Conservation (phyloP, 148 eudicot genomes). For the Silene latifolia region DNA sequence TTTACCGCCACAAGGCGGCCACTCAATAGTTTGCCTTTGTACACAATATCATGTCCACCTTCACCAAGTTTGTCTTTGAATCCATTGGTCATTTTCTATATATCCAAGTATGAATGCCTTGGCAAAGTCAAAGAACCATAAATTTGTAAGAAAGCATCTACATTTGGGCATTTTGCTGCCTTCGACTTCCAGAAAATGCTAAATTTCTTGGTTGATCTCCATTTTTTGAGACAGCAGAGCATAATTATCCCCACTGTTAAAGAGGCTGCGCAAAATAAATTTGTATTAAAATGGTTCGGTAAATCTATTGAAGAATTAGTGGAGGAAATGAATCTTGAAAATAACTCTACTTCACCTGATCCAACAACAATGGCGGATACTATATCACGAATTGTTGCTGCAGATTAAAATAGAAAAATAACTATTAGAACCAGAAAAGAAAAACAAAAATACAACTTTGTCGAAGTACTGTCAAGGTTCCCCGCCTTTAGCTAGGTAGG, state of each 20-base stretch:
- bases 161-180: constrained; percentile 1
- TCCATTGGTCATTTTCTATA: not conserved
- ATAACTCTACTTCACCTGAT: not conserved
- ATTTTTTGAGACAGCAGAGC: not conserved
- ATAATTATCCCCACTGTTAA: not conserved
- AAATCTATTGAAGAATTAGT: not conserved
- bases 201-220: not conserved
- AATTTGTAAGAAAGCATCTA: not conserved
- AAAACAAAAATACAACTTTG: too few relatives aligned
- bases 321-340: not conserved
- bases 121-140: not conserved
- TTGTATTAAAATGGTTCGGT: not conserved
- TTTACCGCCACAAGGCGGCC: constrained; percentile 30
- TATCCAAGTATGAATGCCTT: not conserved
- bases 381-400: too few relatives aligned
- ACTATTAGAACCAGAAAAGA: too few relatives aligned
- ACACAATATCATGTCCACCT: constrained; percentile 10
- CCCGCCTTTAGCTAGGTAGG: too few relatives aligned
- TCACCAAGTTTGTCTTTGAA: not conserved
- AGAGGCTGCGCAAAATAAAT: not conserved
- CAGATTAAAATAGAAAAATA: too few relatives aligned
- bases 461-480: too few relatives aligned
- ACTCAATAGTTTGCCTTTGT: constrained; percentile 24
- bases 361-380: not conserved
- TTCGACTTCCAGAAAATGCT: constrained; percentile 7